Conservation (phyloP, 2,329 filamentous ascomycete species). For the Claviceps pazoutovae region DNA sequence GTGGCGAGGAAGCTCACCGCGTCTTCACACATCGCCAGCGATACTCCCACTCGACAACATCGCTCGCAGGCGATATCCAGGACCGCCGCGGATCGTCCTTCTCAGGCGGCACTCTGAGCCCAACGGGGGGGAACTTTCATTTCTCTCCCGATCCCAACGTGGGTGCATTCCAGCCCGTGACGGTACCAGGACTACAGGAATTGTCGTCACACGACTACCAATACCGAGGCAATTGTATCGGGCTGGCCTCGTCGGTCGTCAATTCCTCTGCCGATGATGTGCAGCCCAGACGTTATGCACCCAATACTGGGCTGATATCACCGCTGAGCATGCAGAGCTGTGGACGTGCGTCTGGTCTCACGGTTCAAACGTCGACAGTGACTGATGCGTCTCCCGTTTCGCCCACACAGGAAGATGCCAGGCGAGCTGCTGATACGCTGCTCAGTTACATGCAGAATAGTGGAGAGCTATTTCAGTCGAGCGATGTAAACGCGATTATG, state of each 20-base stretch:
- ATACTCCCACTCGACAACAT: constrained; percentile 22
- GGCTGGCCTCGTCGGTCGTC: constrained; percentile 36
- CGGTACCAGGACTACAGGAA: constrained; percentile 21
- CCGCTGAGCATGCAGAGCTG: constrained; percentile 20
- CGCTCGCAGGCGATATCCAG: constrained; percentile 17
- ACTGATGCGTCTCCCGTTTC: constrained; percentile 47
- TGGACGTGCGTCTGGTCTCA: constrained; percentile 23
- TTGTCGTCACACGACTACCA: constrained; percentile 41
- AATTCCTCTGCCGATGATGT: constrained; percentile 37
- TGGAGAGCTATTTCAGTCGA: constrained; percentile 53
- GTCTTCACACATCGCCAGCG: constrained; percentile 19
- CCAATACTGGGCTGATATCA: constrained; percentile 30
- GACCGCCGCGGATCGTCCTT: constrained; percentile 42
- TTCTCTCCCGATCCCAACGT: constrained; percentile 63
- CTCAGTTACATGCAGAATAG: constrained; percentile 64
- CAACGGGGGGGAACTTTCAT: constrained; percentile 51
- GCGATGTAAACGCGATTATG: constrained; percentile 63
- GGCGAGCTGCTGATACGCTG: constrained; percentile 66
- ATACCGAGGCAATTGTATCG: constrained; percentile 48
- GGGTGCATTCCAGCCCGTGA: constrained; percentile 42
- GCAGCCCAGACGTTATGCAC: constrained; percentile 24
- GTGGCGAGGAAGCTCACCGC: constrained; percentile 51
- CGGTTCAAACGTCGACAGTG: constrained; percentile 11
- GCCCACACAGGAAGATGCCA: constrained; percentile 74
- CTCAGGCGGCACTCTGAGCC: constrained; percentile 58